These are phyloP conservation scores for Hericium alpestre DNA, from an alignment of 768 basidiomycete genomes.

Conservation along the genomic window DNA sequence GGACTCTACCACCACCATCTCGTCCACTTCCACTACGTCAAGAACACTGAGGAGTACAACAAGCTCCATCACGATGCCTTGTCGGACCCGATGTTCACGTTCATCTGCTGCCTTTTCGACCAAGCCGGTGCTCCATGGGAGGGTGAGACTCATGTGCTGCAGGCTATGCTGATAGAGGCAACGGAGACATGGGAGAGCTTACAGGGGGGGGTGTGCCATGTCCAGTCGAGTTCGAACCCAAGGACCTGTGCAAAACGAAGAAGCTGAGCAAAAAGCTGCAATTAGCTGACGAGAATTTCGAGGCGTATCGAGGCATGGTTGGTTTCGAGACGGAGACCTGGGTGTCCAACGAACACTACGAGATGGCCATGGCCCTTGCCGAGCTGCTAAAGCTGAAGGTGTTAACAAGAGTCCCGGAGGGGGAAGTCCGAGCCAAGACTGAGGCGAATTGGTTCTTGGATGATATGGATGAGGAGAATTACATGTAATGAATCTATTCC, in stretches of 20 bases:
- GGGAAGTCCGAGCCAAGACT: conserved; percentile 27
- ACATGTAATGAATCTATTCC: conserved; percentile 22
- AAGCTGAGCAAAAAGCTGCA: conserved; percentile 23
- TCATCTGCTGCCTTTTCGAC: conserved; percentile 33
- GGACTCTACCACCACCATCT: conserved; percentile 25
- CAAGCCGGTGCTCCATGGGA: conserved; percentile 38
- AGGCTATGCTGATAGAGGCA: conserved; percentile 34
- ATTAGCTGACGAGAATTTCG: conserved; percentile 22
- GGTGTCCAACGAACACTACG: conserved; percentile 34
- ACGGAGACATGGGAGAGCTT: conserved; percentile 34
- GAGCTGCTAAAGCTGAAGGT: conserved; percentile 25
- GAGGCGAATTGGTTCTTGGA: conserved; percentile 34
- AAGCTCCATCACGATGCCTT: conserved; percentile 29
- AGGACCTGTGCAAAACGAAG: conserved; percentile 34
- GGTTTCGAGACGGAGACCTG: conserved; percentile 24
- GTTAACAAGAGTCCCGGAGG: conserved; percentile 19
- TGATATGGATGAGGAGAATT: conserved; percentile 40
- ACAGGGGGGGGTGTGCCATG: conserved; percentile 28
- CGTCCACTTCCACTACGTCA: conserved; percentile 28
- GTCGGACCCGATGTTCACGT: conserved; percentile 24
- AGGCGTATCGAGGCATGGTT: conserved; percentile 15
- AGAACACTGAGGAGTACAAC: conserved; percentile 35
- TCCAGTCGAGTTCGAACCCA: conserved; percentile 35
- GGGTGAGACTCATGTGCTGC: conserved; percentile 38
- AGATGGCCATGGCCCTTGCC: conserved; percentile 24